Evolutionary conservation across 2,329 filamentous ascomycete genomes (phyloP), one percentile per base, ranked within the genome.

Genomic region (Colletotrichum sp.): DNA sequence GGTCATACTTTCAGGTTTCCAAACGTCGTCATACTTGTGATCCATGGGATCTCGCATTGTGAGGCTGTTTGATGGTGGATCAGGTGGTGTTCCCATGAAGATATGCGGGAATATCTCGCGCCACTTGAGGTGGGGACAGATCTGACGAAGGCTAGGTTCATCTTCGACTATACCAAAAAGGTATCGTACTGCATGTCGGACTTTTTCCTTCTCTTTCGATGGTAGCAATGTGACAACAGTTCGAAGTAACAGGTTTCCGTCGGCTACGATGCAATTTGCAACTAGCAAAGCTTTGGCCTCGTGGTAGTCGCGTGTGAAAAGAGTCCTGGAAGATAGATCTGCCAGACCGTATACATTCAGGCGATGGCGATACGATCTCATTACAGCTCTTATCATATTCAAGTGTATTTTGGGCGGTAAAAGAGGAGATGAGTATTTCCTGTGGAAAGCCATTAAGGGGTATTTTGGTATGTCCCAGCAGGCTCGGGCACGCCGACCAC

Each of bases 1-100:
- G 1, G 39, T 0, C 0, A 49, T 1, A 0, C 3, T n/a, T 0
- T 49, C 39, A 49, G 0, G 0, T 0, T n/a, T 49, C 39, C 39
- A 49, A n/a, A 49, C 39, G 18, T 49, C 39, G 5, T 49, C 39
- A 0, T 49, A 7, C 18, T n/a, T 49, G 9, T 49, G 39, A 3
- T 49, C 39, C 18, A 49, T 49, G 0, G 39, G 39, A 0, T n/a
- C 0, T 18, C 39, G 39, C 39, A 49, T 49, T n/a, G 18, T 0
- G 0, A 49, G 0, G 0, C 39, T 1, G 3, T 49, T 49, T 49
- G 1, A 0, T 49, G 39, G 18, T n/a, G 5, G 39, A 44, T n/a
- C 1, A 2, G 39, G 0, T n/a, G 39, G 39, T 1, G 39, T n/a
- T 49, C 39, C 18, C 0, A 0, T n/a, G 0, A 49, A 49, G 39